These are phyloP conservation scores for Gliomastix tumulicola DNA, from an alignment of 2,329 filamentous ascomycete species.

Conservation along the genomic window DNA sequence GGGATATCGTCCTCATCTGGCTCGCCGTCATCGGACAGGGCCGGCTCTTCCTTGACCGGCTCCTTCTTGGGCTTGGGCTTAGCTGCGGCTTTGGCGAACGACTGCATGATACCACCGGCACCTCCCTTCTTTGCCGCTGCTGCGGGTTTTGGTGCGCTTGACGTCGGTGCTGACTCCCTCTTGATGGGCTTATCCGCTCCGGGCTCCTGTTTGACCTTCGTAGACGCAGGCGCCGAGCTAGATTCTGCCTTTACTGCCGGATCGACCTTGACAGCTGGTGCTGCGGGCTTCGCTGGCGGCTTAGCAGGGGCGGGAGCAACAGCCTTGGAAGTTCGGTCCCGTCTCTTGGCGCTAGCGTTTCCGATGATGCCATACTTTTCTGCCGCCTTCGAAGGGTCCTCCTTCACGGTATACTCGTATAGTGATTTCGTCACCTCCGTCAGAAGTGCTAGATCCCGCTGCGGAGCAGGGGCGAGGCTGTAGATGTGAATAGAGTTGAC, in stretches of 20 bases:
- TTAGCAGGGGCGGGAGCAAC: no score
- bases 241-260: no score
- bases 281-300: not conserved
- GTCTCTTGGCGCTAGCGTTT: conserved; percentile 58
- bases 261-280: conserved; percentile 1
- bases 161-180: conserved; percentile 11
- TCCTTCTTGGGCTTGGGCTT: conserved; percentile 41
- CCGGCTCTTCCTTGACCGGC: conserved; percentile 20
- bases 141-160: conserved; percentile 18
- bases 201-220: conserved; percentile 22
- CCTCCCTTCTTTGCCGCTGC: conserved; percentile 47
- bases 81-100: conserved; percentile 60
- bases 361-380: conserved; percentile 66
- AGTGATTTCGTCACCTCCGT: conserved; percentile 63
- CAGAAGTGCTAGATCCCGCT: conserved; percentile 64
- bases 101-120: conserved; percentile 64
- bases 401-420: conserved; percentile 42
- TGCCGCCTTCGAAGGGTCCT: conserved; percentile 52
- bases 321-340: conserved; percentile 25
- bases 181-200: not conserved
- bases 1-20: conserved; percentile 28
- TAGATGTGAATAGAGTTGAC: conserved; percentile 81
- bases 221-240: no score
- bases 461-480: conserved; percentile 65
- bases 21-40: conserved; percentile 31